phyloP scores from a whole-genome alignment of 345 rosid genomes.

The Raphanus raphanistrum region DNA sequence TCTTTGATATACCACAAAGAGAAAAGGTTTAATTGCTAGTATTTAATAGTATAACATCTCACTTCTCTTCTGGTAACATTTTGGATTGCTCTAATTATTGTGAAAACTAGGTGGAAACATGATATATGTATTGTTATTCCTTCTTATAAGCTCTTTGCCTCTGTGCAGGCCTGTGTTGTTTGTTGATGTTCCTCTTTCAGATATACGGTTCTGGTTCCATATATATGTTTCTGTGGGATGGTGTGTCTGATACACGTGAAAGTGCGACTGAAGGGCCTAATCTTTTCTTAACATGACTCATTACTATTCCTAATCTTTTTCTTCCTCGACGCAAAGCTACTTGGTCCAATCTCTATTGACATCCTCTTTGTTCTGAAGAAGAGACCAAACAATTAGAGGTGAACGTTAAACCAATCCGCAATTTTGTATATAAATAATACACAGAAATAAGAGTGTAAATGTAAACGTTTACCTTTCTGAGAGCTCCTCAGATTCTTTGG shows the following conservation, averaged over 20 bases:
- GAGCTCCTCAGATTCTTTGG: conserved; percentile 56
- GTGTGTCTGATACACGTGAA: neutral
- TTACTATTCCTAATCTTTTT: conserved; percentile 60
- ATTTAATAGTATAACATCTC: neutral
- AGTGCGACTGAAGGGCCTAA: neutral
- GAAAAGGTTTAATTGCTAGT: neutral
- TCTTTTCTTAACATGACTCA: neutral
- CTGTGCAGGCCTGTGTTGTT: neutral
- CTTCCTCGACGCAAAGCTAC: conserved; percentile 74
- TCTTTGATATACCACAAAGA: too few species aligned
- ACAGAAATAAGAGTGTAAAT: neutral
- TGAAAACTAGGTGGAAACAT: too few species aligned
- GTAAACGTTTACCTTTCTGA: conserved; percentile 44
- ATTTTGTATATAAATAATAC: neutral
- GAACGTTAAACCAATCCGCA: neutral
- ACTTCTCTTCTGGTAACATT: neutral
- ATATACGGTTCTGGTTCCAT: neutral
- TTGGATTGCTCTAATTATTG: too few species aligned
- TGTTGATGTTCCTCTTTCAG: neutral
- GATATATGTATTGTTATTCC: neutral
- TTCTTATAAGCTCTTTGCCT: neutral
- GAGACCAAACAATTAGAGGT: neutral
- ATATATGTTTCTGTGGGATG: neutral
- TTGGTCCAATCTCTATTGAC: conserved; percentile 68
- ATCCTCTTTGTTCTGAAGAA: conserved; percentile 69